Evolutionary conservation across 345 rosid species (phyloP).

Genomic region (Citrus trifoliata): DNA sequence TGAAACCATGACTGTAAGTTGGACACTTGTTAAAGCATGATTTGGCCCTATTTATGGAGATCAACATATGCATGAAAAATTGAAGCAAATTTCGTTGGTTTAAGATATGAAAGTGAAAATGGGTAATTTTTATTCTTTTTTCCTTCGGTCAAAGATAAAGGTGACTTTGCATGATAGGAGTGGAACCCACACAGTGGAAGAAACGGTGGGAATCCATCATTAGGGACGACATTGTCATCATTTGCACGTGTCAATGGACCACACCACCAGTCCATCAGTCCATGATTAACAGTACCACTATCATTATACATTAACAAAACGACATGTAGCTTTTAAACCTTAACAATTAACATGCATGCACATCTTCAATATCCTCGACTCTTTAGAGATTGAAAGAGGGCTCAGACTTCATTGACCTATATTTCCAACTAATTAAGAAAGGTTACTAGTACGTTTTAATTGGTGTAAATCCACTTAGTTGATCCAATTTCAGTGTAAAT

Average conservation of each 20-base stretch:
- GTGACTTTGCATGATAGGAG: slow-evolving; percentile 25
- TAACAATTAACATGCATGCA: no score
- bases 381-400: no score
- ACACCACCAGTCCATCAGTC: slow-evolving; percentile 7
- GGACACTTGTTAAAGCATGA: slow-evolving; percentile 15
- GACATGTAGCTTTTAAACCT: neutral
- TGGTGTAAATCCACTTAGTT: neutral
- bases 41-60: neutral
- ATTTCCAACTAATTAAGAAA: neutral
- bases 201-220: slow-evolving; percentile 69
- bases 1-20: neutral
- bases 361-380: no score
- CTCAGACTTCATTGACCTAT: neutral
- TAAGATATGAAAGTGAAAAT: no score
- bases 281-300: neutral
- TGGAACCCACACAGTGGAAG: slow-evolving; percentile 64
- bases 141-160: slow-evolving; percentile 38
- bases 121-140: neutral
- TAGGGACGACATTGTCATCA: slow-evolving; percentile 48
- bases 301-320: neutral
- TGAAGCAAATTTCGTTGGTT: neutral
- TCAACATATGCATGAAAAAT: neutral
- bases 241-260: slow-evolving; percentile 64
- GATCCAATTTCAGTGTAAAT: neutral
- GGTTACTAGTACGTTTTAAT: neutral